phyloP scores from a whole-genome alignment of 2,329 filamentous ascomycete genomes.

The Hymenoscyphus scutula region DNA sequence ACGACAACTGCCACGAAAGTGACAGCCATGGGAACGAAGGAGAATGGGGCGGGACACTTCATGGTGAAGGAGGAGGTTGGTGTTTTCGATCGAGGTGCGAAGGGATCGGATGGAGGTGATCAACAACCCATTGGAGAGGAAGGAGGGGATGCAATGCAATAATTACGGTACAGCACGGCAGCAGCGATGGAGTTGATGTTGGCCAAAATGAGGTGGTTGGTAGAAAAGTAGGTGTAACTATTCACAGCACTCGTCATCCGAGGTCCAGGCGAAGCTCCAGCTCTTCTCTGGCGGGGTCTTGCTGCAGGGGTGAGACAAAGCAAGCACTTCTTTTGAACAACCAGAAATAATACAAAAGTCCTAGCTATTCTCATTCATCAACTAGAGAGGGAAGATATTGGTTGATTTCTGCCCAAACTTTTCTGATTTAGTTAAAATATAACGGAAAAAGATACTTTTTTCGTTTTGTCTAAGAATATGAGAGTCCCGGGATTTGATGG shows the following conservation, averaged over 20 bases:
- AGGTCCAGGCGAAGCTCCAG: not conserved
- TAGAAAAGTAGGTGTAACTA: not conserved
- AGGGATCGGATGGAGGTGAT: not conserved
- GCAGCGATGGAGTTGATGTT: not conserved
- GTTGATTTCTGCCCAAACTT: too few species aligned
- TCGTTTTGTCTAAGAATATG: too few species aligned
- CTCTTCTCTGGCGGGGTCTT: slow-evolving; percentile 2
- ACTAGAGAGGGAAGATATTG: too few species aligned
- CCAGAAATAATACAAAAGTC: too few species aligned
- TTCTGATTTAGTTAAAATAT: too few species aligned
- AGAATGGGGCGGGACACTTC: slow-evolving; percentile 54
- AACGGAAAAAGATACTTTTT: too few species aligned
- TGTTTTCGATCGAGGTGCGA: not conserved
- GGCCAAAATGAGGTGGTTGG: not conserved
- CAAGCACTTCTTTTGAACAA: too few species aligned
- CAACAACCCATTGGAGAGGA: not conserved
- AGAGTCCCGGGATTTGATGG: too few species aligned
- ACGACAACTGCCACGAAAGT: slow-evolving; percentile 73
- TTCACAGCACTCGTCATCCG: not conserved
- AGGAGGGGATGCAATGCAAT: too few species aligned
- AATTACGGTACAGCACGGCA: not conserved
- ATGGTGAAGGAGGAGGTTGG: slow-evolving; percentile 22
- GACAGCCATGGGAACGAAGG: slow-evolving; percentile 78
- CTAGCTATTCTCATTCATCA: too few species aligned
- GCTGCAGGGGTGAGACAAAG: not conserved